Evolutionary conservation across 164 flowering plant species (phyloP), one percentile per base, ranked within the genome.

Genomic region (Malania oleifera): DNA sequence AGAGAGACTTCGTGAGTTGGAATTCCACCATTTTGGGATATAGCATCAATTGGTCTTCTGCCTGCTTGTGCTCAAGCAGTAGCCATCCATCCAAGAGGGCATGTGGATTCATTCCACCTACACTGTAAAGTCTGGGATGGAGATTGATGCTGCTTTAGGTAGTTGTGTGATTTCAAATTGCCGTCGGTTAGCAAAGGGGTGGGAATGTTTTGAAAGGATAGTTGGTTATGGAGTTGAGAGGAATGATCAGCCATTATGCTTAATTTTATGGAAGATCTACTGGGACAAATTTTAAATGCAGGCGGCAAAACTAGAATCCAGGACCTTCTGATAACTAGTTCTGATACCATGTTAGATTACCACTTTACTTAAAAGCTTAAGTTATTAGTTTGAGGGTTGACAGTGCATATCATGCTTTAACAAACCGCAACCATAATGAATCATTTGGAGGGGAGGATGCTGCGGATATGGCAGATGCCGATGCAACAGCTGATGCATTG

Each of bases 1-100:
- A 35, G 13, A 80, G 37, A 63, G 84, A 77, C 28, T 12, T 66
- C n/a, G 77, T 77, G 13, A 75, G 67, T 69, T 77, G 79, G 84
- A 80, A 80, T 62, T 72, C 76, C 48, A 72, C 75, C 67, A 73
- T 80, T 41, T 50, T 70, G 0, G 78, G 75, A 2, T 77, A 69
- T 37, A 25, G 61, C 26, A 65, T 55, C n/a, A 80, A 80, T 68
- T 29, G 49, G 55, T 12, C 23, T 65, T 67, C 73, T 76, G 25
- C 78, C 80, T 22, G 71, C 74, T 58, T 74, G 76, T 60, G 68
- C 60, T 17, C 75, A 69, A 62, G 54, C 55, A 19, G 59, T 73
- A 4, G 69, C n/a, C n/a, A n/a, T n/a, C 77, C 10, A 58, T 72
- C 31, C 67, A 57, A 51, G 72, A 67, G 7, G 83, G 80, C 25